Base-by-base conservation (phyloP, 768 basidiomycete species). In the Kwoniella sp. region DNA sequence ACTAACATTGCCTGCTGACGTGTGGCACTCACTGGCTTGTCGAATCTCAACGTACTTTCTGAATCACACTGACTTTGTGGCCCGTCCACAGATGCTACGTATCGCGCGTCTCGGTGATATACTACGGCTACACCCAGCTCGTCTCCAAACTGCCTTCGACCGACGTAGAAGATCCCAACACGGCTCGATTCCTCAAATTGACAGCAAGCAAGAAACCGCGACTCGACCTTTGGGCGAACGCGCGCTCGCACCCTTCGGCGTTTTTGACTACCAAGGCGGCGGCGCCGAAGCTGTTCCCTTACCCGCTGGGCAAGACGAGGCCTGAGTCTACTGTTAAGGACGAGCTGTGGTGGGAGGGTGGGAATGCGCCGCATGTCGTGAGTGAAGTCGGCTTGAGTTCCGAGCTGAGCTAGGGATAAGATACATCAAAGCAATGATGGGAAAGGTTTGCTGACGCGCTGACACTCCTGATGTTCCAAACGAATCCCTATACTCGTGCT, bases 201-300 rank as follows among this genome's bases (percentile, higher is more conserved):
- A 55, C 70, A 23, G 48, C 56, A n/a, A 68, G 62, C 34, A 58
- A 48, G 47, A 61, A 61, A 50, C 59, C 68, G 0, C 38, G 76
- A 28, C 72, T 68, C 12, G 76, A 77, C 51, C 55, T 56, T 13
- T 77, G 75, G 75, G 75, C 72, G 54, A 66, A 77, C 47, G 72
- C 70, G 20, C 72, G 76, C 1, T 73, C 73, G 23, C 76, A 77
- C 51, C 76, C 76, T 50, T 77, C 76, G 17, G 63, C 66, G 11
- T 77, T 77, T 50, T 58, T 77, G 2, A 77, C 76, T 28, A 77
- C 76, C 0, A 61, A 68, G 23, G 55, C 66, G 28, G 76, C 74
- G 0, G 61, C 70, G 15, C 76, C 76, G 22, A 54, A 67, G 5
- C 38, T 77, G 12, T 77, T 77, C 60, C 76, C 76, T 13, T 63